Base-by-base conservation (phyloP, 495 filamentous ascomycete genomes). In the Pseudotulostoma volvatum region DNA sequence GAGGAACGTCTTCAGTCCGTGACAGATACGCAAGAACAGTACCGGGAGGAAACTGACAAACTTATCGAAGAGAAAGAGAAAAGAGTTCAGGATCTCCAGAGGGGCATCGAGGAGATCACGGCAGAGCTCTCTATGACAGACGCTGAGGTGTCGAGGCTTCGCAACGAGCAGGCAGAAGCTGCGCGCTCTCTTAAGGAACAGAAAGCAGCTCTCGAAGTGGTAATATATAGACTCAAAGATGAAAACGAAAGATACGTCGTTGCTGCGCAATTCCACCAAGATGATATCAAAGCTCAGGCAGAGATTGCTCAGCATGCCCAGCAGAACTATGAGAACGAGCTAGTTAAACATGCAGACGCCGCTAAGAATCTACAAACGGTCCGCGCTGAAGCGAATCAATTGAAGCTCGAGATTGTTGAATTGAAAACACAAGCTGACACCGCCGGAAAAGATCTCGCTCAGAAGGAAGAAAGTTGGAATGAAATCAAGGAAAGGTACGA, bases 291-390 rank as follows among this genome's bases (percentile, higher is more conserved):
- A 37, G 80, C 81, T 1, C 92, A 99, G 57, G 86, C 87, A 16
- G 77, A 85, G 17, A 99, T 99, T 52, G 81, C 92, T 2, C 73
- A 83, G 38, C 81, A 82, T 51, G 86, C 90, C 4, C 92, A 96
- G 53, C 78, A 92, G 45, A 85, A 88, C 43, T 99, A 99, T 48
- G 92, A 99, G 53, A 74, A 70, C 37, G 92, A 96, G 48, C 68
- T 96, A 1, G 73, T 93, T 48, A 93, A 87, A 55, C 92, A 99
- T 52, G 87, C 85, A 2, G 84, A 93, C 42, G 88, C 92, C 11
- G 83, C 87, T 1, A 84, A 84, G 57, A 67, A 73, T 14, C 57
- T 96, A 17, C 84, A 92, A 42, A 68, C 66, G 31, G 61, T 92
- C 35, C 81, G 92, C 30, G 64, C 59, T 7, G 84, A 96, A 45